Conservation (phyloP, 306 rosid genomes). For the Rosa rugosa region DNA sequence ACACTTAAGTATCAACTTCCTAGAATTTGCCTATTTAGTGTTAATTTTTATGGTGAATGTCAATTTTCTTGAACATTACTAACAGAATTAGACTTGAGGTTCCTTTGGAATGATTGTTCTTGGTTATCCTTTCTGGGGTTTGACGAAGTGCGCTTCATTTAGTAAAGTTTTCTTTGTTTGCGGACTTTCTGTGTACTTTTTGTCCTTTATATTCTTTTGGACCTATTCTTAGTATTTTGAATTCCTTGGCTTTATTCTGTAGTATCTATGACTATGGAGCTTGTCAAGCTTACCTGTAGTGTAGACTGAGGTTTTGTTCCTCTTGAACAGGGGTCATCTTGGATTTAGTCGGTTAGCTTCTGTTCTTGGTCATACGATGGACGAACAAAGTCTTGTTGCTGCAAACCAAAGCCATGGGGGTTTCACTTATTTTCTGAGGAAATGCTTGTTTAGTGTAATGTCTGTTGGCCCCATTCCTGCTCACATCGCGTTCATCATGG, state of each 20-base stretch:
- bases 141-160: neutral
- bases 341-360: conserved; percentile 1
- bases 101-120: neutral
- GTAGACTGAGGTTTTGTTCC: conserved; percentile 12
- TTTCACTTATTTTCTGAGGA: conserved; percentile 45
- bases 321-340: conserved; percentile 27
- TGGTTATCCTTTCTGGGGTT: neutral
- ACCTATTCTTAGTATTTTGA: neutral
- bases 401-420: conserved; percentile 29
- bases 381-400: conserved; percentile 24
- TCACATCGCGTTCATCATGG: conserved; percentile 89
- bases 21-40: neutral
- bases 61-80: neutral
- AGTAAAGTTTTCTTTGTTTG: neutral
- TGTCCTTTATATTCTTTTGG: neutral
- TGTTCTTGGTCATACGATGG: conserved; percentile 38
- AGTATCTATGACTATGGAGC: neutral
- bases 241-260: neutral
- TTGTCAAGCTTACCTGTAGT: conserved; percentile 23
- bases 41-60: neutral
- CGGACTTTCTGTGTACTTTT: neutral
- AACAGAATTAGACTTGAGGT: neutral
- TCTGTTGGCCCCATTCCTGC: conserved; percentile 67
- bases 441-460: conserved; percentile 47
- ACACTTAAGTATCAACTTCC: neutral